Conservation (phyloP, 495 filamentous ascomycete genomes). For the Trypethelium eluteriae region DNA sequence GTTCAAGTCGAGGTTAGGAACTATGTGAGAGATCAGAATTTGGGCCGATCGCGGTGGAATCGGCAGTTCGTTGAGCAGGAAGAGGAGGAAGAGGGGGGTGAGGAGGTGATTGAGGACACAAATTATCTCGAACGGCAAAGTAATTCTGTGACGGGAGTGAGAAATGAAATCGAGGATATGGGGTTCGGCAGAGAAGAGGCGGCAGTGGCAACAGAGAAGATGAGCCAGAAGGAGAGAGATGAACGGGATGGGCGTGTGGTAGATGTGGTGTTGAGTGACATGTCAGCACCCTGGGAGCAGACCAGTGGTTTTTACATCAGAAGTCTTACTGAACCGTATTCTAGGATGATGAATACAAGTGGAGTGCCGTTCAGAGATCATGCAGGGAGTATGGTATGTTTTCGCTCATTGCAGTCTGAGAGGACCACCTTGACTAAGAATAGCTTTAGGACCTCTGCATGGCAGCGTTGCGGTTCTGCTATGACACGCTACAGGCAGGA, state of each 20-base stretch:
- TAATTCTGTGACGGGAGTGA: conserved; percentile 23
- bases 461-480: conserved; percentile 73
- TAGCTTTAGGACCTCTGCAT: conserved; percentile 71
- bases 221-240: conserved; percentile 30
- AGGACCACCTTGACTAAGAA: not conserved
- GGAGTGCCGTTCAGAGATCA: conserved; percentile 82
- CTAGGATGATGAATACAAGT: conserved; percentile 98
- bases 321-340: conserved; percentile 84
- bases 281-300: conserved; percentile 92
- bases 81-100: conserved; percentile 18
- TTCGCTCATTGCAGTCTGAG: not conserved
- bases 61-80: not conserved
- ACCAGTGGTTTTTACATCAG: conserved; percentile 68
- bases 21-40: conserved; percentile 60
- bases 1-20: conserved; percentile 67
- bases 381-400: conserved; percentile 83
- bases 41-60: conserved; percentile 44
- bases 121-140: conserved; percentile 36
- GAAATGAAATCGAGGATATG: conserved; percentile 17
- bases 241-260: conserved; percentile 50
- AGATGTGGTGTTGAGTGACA: conserved; percentile 95
- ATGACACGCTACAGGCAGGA: conserved; percentile 69
- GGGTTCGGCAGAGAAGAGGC: conserved; percentile 15
- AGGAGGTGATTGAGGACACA: conserved; percentile 33
- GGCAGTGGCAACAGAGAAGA: conserved; percentile 15